Evolutionary conservation across 2,329 filamentous ascomycete genomes (phyloP), one percentile per base, ranked within the genome.

Genomic region (Penicillium nordicum): DNA sequence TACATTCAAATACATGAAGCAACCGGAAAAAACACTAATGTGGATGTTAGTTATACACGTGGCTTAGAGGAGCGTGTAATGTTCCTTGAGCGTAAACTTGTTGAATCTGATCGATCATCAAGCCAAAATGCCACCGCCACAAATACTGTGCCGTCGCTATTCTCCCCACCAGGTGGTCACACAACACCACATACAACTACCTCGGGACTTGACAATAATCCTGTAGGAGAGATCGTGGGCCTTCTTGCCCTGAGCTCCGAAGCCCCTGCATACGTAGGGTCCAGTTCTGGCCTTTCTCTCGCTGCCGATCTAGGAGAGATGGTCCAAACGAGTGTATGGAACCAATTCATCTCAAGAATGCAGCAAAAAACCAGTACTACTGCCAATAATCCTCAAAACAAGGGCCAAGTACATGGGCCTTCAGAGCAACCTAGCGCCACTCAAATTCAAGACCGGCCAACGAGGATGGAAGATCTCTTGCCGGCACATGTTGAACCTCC

Each of bases 321-420:
- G 78, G 79, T 82, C 9, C 79, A 82, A 61, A 78, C 79, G 0
- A 81, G 79, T 18, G 79, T 81, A 1, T 82, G 79, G 80, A 80
- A 80, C 47, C 81, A 82, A 58, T 76, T 79, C 2, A 67, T 81
- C 16, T 66, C 68, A 1, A 64, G 63, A 14, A 66, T 67, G 50
- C 61, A 66, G 32, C 56, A 59, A 18, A 59, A 58, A 36, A 60
- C 37, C 7, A 37, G 47, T 6, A n/a, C 67, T 64, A 25, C 59
- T 57, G 37, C 58, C 47, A 46, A 55, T 61, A 41, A 55, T 44
- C 27, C 62, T 59, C 50, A 58, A 53, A 51, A 14, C 5, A 14
- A 43, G 21, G 49, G 41, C 6, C 43, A 45, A 11, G 41, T 36
- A 8, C 32, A 55, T 1, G 57, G 57, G 12, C 57, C 63, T 2